Evolutionary conservation across 495 filamentous ascomycete genomes (phyloP), one percentile per base, ranked within the genome.

Genomic region (Aspergillus baeticus): DNA sequence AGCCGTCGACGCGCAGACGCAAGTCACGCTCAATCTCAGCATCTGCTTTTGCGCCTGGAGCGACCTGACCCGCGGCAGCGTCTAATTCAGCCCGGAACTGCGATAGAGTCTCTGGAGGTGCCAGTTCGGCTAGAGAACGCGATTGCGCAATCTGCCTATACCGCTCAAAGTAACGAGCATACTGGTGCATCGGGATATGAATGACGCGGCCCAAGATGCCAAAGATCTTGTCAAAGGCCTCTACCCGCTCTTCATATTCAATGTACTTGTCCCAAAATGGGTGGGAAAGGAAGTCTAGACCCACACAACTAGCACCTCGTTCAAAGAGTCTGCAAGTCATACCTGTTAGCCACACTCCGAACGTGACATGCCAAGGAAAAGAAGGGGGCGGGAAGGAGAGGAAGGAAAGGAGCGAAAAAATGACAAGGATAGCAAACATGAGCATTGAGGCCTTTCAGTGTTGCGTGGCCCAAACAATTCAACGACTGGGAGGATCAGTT

Each of bases 221-320:
- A 57, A 96, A 93, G 48, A 98, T 91, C 66, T 85, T 89, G 57
- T 96, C 90, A 29, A 88, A 84, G 0, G 88, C 87, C 65, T 96
- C 91, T 44, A 93, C 75, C 8, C 92, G 85, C 64, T 96, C 91
- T 65, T 98, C 94, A 63, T 92, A 98, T 63, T 97, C 94, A 50
- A 98, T 82, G 63, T 96, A 99, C 72, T 96, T 98, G 65, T 98
- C 95, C 94, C 94, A 99, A 78, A 99, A 97, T 0, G 91, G 91
- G 66, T 97, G 91, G 4, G 91, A 85, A 8, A 95, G 80, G 69
- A 96, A 99, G 71, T 99, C 94, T 29, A 97, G 80, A 14, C 95
- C 94, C 17, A 96, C 91, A 62, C 81, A 84, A 38, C 78, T 81
- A 14, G 91, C 92, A 48, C 86, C 94, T 63, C 95, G 87, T 71